A percentile compares a stretch with the other conserved stretches of the same genome.
These are phyloP conservation scores for Parascedosporium putredinis DNA, from an alignment of 2,329 filamentous ascomycete genomes.

Conservation along the genomic window DNA sequence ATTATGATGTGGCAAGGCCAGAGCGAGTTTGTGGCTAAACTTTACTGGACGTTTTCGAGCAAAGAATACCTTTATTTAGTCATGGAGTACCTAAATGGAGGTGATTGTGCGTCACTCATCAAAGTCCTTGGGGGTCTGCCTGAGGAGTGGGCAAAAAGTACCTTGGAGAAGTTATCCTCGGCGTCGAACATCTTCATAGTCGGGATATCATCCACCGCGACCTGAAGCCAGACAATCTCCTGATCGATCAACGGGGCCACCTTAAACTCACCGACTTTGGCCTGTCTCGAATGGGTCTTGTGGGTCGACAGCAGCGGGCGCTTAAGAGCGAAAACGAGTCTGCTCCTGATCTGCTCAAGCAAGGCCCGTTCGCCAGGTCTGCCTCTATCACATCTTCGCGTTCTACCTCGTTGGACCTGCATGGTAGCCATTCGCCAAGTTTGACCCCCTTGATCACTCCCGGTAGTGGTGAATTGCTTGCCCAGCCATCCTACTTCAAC, in stretches of 20 bases:
- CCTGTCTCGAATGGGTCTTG: conserved; percentile 89
- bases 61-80: conserved; percentile 98
- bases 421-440: conserved; percentile 62
- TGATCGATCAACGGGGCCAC: conserved; percentile 95
- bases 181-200: conserved; percentile 89
- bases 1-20: conserved; percentile 99
- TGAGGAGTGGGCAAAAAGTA: conserved; percentile 99
- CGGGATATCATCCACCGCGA: conserved; percentile 94
- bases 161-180: conserved; percentile 89
- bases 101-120: conserved; percentile 91
- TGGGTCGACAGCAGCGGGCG: conserved; percentile 91
- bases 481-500: conserved; percentile 89
- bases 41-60: conserved; percentile 99
- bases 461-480: conserved; percentile 49
- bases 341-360: conserved; percentile 85
- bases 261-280: conserved; percentile 97
- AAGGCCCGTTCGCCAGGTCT: conserved; percentile 79
- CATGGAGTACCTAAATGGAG: conserved; percentile 98
- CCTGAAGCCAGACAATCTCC: conserved; percentile 89
- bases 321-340: conserved; percentile 69
- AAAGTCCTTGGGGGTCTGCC: conserved; percentile 86
- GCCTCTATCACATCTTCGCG: conserved; percentile 81
- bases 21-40: conserved; percentile 96
- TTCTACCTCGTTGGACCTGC: conserved; percentile 86
- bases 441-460: conserved; percentile 83